A percentile compares a stretch with the other conserved stretches of the same genome.
Evolutionary conservation across 2,329 filamentous ascomycete species (phyloP).

Genomic region (Stagonosporopsis vannaccii): DNA sequence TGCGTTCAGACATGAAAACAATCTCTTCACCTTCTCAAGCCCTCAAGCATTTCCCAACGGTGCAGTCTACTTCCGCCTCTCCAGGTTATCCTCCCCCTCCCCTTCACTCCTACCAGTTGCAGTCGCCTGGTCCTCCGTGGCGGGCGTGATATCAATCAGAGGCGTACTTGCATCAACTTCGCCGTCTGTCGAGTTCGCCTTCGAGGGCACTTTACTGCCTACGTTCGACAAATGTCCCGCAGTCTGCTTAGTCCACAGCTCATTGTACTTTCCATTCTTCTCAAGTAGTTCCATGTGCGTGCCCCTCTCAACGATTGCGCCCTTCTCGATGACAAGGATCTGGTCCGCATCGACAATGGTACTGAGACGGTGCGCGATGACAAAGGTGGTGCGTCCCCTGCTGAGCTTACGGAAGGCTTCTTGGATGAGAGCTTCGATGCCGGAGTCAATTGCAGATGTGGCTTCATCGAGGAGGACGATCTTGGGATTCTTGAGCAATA

Average conservation of each 20-base stretch:
- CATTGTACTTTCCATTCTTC: constrained; percentile 75
- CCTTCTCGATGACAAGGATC: constrained; percentile 79
- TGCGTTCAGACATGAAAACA: background rate
- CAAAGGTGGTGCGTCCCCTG: constrained; percentile 69
- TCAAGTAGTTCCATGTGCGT: constrained; percentile 79
- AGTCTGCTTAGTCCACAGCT: constrained; percentile 89
- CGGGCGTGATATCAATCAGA: constrained; percentile 36
- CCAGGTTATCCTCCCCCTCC: constrained; percentile 12
- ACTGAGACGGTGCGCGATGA: constrained; percentile 80
- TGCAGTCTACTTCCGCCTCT: constrained; percentile 20
- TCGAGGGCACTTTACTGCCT: constrained; percentile 26
- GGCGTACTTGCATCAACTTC: constrained; percentile 15
- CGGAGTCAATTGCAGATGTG: constrained; percentile 84
- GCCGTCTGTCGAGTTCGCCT: constrained; percentile 25
- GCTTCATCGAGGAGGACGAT: constrained; percentile 87
- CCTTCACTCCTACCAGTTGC: constrained; percentile 21
- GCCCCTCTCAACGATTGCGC: constrained; percentile 78
- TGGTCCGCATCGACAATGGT: constrained; percentile 87
- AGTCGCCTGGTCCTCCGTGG: constrained; percentile 30
- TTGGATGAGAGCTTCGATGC: constrained; percentile 72
- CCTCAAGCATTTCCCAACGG: background rate
- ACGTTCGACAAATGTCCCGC: constrained; percentile 33
- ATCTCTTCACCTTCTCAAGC: background rate
- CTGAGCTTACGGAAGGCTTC: constrained; percentile 66
- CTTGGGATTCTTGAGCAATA: constrained; percentile 80